Evolutionary conservation across 805 yeast species (phyloP), one percentile per base, ranked within the genome.

Genomic region (Osmozyma mogii): DNA sequence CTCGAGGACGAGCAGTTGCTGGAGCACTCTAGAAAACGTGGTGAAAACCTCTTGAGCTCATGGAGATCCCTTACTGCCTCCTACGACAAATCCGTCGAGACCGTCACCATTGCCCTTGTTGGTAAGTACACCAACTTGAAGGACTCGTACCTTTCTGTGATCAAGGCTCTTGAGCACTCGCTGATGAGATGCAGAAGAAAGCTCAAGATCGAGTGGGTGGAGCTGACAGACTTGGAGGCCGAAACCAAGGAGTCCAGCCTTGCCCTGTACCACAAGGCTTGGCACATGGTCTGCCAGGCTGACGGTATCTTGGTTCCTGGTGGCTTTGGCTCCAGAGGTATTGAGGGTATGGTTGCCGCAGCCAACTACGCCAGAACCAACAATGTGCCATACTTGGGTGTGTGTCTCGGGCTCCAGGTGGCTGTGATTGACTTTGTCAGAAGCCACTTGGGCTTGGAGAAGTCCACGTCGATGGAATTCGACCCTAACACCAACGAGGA

Each of bases 281-380:
- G 98, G 99, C 89, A 85, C 49, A 65, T 70, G 44, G 78, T 92
- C 41, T 84, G 95, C 55, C 76, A 81, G 48, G 95, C 97, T 15
- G 95, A 92, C 58, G 97, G 98, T 58, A 82, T 92, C 41, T 71
- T 92, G 36, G 96, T 92, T 34, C 98, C 99, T 22, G 99, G 99
- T 53, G 99, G 99, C 1, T 92, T 92, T 52, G 99, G 99, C 36
- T 61, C 75, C 28, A 80, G 99, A 59, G 99, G 99, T 61, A 84
- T 85, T 36, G 97, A 92, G 63, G 99, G 98, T 47, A 92, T 92
- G 99, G 70, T 92, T 54, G 65, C 84, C 22, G 98, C 97, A 36
- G 94, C 96, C 32, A 81, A 84, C 58, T 92, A 94, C 81, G 98
- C 98, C n/a, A 79, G 99, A 65, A 95, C 82, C 58, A 85, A 85